These are phyloP conservation scores for Hemerocallis citrina DNA, from an alignment of 106 monocot genomes.

Conservation along the genomic window DNA sequence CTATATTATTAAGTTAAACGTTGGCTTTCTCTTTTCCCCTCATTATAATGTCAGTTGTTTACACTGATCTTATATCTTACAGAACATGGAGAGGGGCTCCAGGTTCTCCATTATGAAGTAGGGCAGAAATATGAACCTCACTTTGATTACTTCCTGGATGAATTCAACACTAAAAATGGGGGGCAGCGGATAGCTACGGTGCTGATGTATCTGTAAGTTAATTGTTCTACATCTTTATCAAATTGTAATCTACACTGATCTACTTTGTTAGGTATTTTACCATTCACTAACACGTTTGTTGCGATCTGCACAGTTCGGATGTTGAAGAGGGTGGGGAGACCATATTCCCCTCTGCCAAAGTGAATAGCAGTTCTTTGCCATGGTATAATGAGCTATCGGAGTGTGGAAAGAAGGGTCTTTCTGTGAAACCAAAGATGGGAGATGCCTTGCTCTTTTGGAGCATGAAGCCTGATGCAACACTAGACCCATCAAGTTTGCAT, in stretches of 20 bases:
- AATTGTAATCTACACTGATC: background rate
- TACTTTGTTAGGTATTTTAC: background rate
- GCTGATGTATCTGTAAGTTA: conserved; percentile 73
- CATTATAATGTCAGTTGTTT: background rate
- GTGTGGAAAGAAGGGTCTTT: conserved; percentile 49
- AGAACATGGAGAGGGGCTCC: conserved; percentile 76
- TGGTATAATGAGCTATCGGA: conserved; percentile 50
- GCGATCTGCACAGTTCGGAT: conserved; percentile 17
- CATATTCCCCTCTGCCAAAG: conserved; percentile 21
- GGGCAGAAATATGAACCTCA: conserved; percentile 81
- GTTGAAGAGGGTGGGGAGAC: conserved; percentile 46
- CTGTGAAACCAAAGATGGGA: conserved; percentile 55
- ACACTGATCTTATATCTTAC: background rate
- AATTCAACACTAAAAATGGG: conserved; percentile 58
- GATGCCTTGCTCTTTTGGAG: conserved; percentile 70
- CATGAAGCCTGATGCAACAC: conserved; percentile 54
- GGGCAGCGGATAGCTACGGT: conserved; percentile 69
- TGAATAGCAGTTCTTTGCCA: conserved; percentile 26
- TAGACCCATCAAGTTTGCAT: conserved; percentile 61
- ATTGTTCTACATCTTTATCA: background rate
- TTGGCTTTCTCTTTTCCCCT: background rate
- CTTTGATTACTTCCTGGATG: conserved; percentile 57
- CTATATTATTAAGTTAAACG: too few species aligned
- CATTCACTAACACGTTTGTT: background rate
- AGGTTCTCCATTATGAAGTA: conserved; percentile 69